phyloP scores from a whole-genome alignment of 1,139 yeast genomes.

The Yamadazyma jaroonii region DNA sequence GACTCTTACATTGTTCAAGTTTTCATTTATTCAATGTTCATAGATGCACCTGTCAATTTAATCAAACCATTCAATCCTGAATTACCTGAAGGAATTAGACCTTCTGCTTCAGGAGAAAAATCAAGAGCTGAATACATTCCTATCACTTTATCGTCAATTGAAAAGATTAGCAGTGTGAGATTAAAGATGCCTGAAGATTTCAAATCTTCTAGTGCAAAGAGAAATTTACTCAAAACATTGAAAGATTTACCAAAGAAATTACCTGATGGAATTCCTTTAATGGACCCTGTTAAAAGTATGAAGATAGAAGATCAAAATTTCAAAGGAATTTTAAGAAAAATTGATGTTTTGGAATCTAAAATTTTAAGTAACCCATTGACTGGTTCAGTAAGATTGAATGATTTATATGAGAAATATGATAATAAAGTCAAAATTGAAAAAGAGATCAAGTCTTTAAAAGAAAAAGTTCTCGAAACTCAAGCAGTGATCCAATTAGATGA shows the following conservation, averaged over 20 bases:
- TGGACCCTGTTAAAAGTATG: conserved; percentile 92
- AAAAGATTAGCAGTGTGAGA: conserved; percentile 73
- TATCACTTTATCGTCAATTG: conserved; percentile 74
- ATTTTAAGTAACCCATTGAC: conserved; percentile 68
- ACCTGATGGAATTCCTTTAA: conserved; percentile 83
- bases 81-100: conserved; percentile 85
- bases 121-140: conserved; percentile 80
- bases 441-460: conserved; percentile 59
- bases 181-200: conserved; percentile 79
- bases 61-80: conserved; percentile 71
- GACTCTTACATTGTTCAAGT: conserved; percentile 88
- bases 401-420: conserved; percentile 62
- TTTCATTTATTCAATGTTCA: conserved; percentile 74
- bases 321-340: conserved; percentile 64
- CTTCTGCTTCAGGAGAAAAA: conserved; percentile 70
- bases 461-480: conserved; percentile 76
- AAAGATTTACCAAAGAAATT: conserved; percentile 77
- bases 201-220: conserved; percentile 66
- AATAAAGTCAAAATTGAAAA: conserved; percentile 60
- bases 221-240: conserved; percentile 72
- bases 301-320: conserved; percentile 83
- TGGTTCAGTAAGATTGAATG: conserved; percentile 59
- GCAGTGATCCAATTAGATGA: conserved; percentile 94
- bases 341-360: conserved; percentile 77
- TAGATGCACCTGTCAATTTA: conserved; percentile 70